These are phyloP conservation scores for Vitis hybrid DNA, from an alignment of 177 flowering plant genomes.

Conservation along the genomic window DNA sequence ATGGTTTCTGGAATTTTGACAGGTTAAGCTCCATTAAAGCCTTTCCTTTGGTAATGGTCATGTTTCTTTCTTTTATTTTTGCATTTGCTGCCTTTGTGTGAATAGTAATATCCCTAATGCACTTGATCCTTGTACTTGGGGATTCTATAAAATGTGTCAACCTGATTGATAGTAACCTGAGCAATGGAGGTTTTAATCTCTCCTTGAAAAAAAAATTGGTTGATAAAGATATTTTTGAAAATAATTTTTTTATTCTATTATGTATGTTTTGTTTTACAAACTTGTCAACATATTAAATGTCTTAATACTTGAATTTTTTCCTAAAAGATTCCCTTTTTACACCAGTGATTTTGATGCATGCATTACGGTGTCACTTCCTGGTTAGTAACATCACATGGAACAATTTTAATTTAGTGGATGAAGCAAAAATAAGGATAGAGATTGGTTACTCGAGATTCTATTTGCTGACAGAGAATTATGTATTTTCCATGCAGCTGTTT, in stretches of 20 bases:
- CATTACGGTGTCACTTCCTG: too few species aligned
- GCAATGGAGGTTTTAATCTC: background rate
- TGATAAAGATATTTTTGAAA: background rate
- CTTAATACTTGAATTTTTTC: background rate
- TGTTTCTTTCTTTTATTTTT: background rate
- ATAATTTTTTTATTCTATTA: background rate
- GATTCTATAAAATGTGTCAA: background rate
- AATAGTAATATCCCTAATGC: background rate
- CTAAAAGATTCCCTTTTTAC: background rate
- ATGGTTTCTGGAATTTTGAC: slow-evolving; percentile 73
- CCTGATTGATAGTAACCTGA: background rate
- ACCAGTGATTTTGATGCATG: too few species aligned
- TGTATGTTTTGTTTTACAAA: background rate
- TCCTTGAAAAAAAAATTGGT: too few species aligned
- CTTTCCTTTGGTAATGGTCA: slow-evolving; percentile 3
- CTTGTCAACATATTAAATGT: too few species aligned
- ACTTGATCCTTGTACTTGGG: background rate
- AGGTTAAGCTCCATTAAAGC: slow-evolving; percentile 42
- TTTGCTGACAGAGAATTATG: too few species aligned
- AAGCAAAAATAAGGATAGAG: background rate
- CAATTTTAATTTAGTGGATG: background rate
- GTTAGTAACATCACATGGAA: background rate
- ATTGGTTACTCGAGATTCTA: too few species aligned
- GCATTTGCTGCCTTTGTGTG: background rate
- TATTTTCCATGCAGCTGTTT: too few species aligned